A percentile compares a stretch with the other conserved stretches of the same genome.
Conservation (phyloP, 2,329 filamentous ascomycete genomes). For the Grosmannia serpens region DNA sequence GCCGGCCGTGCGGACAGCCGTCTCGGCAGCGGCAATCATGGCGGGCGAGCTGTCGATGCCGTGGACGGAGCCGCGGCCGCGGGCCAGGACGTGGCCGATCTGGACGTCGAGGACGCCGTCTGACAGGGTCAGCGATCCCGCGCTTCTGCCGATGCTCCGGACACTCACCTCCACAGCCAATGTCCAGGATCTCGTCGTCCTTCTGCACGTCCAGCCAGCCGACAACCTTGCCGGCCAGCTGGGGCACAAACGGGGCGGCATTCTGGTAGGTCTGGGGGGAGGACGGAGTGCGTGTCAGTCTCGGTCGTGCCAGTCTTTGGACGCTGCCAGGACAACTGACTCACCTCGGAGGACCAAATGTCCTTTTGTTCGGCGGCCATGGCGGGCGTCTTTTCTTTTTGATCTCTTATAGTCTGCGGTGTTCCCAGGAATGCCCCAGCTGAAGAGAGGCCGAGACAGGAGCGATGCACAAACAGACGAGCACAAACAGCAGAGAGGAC, state of each 20-base stretch:
- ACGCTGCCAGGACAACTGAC: not conserved
- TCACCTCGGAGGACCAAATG: constrained; percentile 29
- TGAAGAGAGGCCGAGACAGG: too few relatives aligned
- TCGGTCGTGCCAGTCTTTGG: not conserved
- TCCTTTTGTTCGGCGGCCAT: constrained; percentile 19
- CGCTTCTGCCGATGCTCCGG: too few relatives aligned
- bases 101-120: constrained; percentile 48
- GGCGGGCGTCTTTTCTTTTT: not conserved
- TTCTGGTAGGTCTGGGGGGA: constrained; percentile 41
- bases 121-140: constrained; percentile 15
- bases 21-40: constrained; percentile 44
- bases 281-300: not conserved
- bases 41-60: constrained; percentile 46
- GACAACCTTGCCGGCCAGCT: constrained; percentile 46
- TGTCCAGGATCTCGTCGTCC: constrained; percentile 47
- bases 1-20: constrained; percentile 24
- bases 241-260: constrained; percentile 52
- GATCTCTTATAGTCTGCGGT: too few relatives aligned
- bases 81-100: constrained; percentile 33
- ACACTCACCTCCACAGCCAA: constrained; percentile 49
- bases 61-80: constrained; percentile 36
- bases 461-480: too few relatives aligned
- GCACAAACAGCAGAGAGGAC: too few relatives aligned
- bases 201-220: constrained; percentile 46
- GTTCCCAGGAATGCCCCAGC: too few relatives aligned